These are phyloP conservation scores for Silene latifolia DNA, from an alignment of 148 eudicot genomes.

Conservation along the genomic window DNA sequence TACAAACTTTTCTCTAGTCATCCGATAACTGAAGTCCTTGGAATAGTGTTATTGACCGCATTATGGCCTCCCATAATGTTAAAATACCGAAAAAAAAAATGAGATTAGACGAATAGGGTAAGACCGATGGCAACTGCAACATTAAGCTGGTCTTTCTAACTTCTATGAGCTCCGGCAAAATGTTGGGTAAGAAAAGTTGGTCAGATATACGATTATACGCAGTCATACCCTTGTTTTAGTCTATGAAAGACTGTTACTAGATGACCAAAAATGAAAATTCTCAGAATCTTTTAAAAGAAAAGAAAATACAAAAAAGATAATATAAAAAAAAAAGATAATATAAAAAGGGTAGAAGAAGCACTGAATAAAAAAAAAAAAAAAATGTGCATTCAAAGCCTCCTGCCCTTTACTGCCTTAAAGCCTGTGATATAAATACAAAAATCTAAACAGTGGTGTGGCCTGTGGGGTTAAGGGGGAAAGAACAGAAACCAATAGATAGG, in stretches of 20 bases:
- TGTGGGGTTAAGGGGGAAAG: conserved; percentile 18
- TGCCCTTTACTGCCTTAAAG: conserved; percentile 12
- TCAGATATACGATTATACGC: background rate
- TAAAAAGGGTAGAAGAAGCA: background rate
- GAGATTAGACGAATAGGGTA: no score
- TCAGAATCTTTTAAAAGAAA: no score
- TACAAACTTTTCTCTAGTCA: no score
- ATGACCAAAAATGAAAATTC: background rate
- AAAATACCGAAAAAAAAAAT: no score
- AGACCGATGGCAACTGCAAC: no score
- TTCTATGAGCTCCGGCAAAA: no score
- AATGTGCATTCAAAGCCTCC: conserved; percentile 22
- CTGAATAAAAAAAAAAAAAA: background rate
- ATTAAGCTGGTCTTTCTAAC: no score
- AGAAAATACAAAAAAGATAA: no score
- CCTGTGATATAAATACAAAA: conserved; percentile 34
- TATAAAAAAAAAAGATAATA: background rate
- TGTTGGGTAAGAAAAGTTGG: no score
- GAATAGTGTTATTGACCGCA: no score
- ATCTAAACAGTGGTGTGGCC: conserved; percentile 17
- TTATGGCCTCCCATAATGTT: no score
- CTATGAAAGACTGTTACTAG: background rate
- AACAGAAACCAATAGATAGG: conserved; percentile 22
- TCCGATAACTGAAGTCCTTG: no score
- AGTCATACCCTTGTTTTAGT: background rate